These are phyloP conservation scores for Phytopythium ostracodes DNA, from an alignment of 352 stramenopile genomes.

Conservation along the genomic window DNA sequence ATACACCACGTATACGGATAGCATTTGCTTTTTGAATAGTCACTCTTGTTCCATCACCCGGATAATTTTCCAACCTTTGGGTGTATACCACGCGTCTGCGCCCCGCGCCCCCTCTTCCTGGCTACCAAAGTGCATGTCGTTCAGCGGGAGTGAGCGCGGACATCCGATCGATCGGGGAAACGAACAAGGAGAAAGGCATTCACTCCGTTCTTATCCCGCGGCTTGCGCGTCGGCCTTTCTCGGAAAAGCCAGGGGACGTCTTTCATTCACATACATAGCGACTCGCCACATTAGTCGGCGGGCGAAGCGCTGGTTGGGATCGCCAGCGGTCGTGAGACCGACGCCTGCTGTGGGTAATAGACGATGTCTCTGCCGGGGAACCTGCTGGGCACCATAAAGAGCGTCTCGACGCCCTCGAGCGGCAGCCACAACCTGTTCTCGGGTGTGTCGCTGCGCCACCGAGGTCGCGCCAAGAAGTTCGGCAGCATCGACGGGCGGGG, in stretches of 20 bases:
- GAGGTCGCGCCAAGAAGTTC: constrained; percentile 10
- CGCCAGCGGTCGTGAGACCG: background rate
- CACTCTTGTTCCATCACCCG: background rate
- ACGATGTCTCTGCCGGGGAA: constrained; percentile 9
- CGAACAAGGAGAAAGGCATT: background rate
- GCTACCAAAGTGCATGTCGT: background rate
- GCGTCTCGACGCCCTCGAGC: constrained; percentile 16
- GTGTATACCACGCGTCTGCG: background rate
- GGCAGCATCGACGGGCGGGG: background rate
- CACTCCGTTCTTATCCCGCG: background rate
- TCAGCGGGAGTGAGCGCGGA: background rate
- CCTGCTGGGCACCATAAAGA: constrained; percentile 30
- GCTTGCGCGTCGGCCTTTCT: too few relatives aligned
- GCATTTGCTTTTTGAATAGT: background rate
- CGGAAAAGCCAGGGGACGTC: too few relatives aligned
- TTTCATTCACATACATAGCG: too few relatives aligned
- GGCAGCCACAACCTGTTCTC: constrained; percentile 25
- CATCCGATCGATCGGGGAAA: background rate
- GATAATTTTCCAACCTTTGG: background rate
- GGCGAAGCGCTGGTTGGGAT: background rate
- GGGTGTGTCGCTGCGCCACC: constrained; percentile 24
- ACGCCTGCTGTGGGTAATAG: background rate
- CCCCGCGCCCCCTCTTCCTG: background rate
- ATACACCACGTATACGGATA: background rate
- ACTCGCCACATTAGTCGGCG: too few relatives aligned